Conservation (phyloP, 1,139 yeast species). For the Candida sp. region DNA sequence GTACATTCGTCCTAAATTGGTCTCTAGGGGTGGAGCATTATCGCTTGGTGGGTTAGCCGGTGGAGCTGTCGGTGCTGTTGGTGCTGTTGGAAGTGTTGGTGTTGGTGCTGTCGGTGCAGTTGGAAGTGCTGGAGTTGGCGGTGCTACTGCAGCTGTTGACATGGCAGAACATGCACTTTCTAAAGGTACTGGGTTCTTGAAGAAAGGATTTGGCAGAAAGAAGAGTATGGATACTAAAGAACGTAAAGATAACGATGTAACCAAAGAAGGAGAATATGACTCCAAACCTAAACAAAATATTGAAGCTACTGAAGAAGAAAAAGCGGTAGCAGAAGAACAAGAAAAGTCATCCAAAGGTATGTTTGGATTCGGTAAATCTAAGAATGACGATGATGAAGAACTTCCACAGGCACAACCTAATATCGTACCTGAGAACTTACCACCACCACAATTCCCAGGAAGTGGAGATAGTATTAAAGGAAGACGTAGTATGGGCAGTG, state of each 20-base stretch:
- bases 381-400: slow-evolving; percentile 10
- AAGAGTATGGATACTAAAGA: slow-evolving; percentile 13
- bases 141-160: slow-evolving; percentile 47
- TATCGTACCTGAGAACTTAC: slow-evolving; percentile 31
- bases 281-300: neutral
- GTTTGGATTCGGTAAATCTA: slow-evolving; percentile 4
- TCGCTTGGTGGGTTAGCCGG: slow-evolving; percentile 31
- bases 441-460: slow-evolving; percentile 32
- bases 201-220: slow-evolving; percentile 27
- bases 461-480: neutral
- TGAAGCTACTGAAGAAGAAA: slow-evolving; percentile 2
- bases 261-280: slow-evolving; percentile 2
- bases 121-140: slow-evolving; percentile 10
- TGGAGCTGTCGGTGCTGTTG: slow-evolving; percentile 45
- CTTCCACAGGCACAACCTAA: slow-evolving; percentile 28
- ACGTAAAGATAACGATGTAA: slow-evolving; percentile 8
- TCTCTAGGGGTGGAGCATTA: slow-evolving; percentile 25
- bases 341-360: slow-evolving; percentile 2
- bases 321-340: slow-evolving; percentile 4
- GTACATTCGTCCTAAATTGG: slow-evolving; percentile 59
- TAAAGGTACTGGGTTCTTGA: slow-evolving; percentile 41
- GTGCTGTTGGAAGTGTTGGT: slow-evolving; percentile 42
- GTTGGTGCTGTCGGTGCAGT: slow-evolving; percentile 4
- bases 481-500: neutral
- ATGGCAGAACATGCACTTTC: slow-evolving; percentile 45